Conservation (phyloP, 2,329 filamentous ascomycete species). For the Alternaria sp. region DNA sequence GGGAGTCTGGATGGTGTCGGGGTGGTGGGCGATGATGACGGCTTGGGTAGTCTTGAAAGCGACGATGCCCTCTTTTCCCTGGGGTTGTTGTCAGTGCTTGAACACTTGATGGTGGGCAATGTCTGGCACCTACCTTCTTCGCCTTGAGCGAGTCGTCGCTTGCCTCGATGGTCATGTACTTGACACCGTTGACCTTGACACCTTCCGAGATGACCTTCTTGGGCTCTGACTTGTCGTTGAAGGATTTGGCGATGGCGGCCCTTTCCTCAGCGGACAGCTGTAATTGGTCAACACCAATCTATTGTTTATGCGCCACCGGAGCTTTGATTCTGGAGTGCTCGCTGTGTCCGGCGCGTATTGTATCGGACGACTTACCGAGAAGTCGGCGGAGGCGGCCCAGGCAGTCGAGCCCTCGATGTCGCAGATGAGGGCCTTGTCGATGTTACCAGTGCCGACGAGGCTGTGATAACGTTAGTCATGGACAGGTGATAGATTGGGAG, state of each 20-base stretch:
- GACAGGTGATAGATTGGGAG: background rate
- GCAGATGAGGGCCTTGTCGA: slow-evolving; percentile 60
- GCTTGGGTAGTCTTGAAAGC: slow-evolving; percentile 88
- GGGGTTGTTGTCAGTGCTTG: slow-evolving; percentile 16
- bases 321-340: background rate
- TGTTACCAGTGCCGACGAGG: slow-evolving; percentile 52
- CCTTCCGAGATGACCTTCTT: slow-evolving; percentile 75
- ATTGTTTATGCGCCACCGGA: background rate
- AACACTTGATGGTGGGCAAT: background rate
- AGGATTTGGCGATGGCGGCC: slow-evolving; percentile 58
- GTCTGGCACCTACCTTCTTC: slow-evolving; percentile 70
- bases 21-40: slow-evolving; percentile 87
- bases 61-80: slow-evolving; percentile 82
- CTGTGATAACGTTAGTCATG: slow-evolving; percentile 33
- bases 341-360: slow-evolving; percentile 4
- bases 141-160: slow-evolving; percentile 83
- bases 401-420: slow-evolving; percentile 60
- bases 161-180: slow-evolving; percentile 77
- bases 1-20: slow-evolving; percentile 73
- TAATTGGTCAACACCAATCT: slow-evolving; percentile 16
- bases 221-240: slow-evolving; percentile 63
- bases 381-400: slow-evolving; percentile 85
- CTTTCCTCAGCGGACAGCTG: slow-evolving; percentile 63
- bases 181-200: slow-evolving; percentile 75
- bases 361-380: slow-evolving; percentile 66